Percentiles rank a stretch among this genome's conserved stretches.
phyloP scores from a whole-genome alignment of 2,329 filamentous ascomycete genomes.

The Trichoderma hamatum region DNA sequence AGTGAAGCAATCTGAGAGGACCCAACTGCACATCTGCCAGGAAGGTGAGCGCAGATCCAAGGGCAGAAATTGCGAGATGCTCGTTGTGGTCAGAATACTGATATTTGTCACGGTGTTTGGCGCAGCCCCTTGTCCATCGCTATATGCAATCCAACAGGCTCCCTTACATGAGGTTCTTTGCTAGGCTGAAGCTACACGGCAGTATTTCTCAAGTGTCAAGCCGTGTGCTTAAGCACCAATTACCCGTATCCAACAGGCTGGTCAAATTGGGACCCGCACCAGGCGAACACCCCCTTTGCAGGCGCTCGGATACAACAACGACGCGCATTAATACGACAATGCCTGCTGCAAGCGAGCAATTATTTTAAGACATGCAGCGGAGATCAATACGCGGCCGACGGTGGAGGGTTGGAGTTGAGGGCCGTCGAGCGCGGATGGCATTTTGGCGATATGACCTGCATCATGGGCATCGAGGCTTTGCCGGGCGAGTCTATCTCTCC shows the following conservation, averaged over 20 bases:
- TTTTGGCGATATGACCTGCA: constrained; percentile 26
- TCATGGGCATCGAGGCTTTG: constrained; percentile 8
- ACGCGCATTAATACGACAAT: constrained; percentile 7
- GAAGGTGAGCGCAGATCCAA: not conserved
- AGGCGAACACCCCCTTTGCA: constrained; percentile 15
- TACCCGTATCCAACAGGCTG: not conserved
- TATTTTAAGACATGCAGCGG: constrained; percentile 26
- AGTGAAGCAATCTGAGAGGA: not conserved
- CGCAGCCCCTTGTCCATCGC: not conserved
- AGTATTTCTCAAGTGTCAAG: not conserved
- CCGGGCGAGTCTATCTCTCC: constrained; percentile 21
- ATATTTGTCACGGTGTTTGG: not conserved
- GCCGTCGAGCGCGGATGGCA: not conserved
- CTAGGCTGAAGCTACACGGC: constrained; percentile 7
- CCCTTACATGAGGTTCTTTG: constrained; percentile 15
- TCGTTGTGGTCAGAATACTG: not conserved
- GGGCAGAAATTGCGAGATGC: not conserved
- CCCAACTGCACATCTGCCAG: not conserved
- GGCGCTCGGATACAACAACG: constrained; percentile 12
- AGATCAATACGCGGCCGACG: constrained; percentile 13
- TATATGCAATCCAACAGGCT: not conserved
- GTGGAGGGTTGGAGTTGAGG: constrained; percentile 10
- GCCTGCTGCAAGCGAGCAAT: constrained; percentile 8
- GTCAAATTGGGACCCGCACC: constrained; percentile 22
- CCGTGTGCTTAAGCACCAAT: not conserved